Conservation (phyloP, 2,329 filamentous ascomycete species). For the Simplicillium sp. region DNA sequence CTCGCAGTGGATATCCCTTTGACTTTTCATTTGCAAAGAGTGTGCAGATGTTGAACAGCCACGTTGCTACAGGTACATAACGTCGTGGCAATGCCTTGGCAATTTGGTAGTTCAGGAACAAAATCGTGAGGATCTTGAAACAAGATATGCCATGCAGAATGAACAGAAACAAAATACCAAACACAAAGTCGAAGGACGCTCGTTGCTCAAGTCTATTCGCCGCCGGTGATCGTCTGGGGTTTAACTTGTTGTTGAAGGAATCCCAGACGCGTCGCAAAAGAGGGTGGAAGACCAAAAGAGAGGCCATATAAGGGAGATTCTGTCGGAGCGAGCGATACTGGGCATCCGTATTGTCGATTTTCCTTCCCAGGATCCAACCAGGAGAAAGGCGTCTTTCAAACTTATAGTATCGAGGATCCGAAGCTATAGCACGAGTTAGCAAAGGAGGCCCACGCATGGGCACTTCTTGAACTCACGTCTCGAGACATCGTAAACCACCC, state of each 20-base stretch:
- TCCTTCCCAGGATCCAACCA: constrained; percentile 88
- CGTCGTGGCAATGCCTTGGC: constrained; percentile 61
- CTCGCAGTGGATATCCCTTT: constrained; percentile 63
- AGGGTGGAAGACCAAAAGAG: constrained; percentile 71
- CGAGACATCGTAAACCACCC: constrained; percentile 78
- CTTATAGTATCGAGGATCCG: constrained; percentile 70
- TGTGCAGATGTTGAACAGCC: constrained; percentile 79
- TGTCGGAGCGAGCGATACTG: constrained; percentile 81
- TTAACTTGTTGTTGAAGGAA: constrained; percentile 29
- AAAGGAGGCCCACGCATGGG: neutral
- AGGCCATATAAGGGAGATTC: constrained; percentile 73
- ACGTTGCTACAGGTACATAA: constrained; percentile 68
- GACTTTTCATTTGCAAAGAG: constrained; percentile 86
- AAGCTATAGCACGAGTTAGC: constrained; percentile 41
- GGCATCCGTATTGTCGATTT: constrained; percentile 82
- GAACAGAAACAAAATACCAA: constrained; percentile 69
- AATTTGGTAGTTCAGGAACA: constrained; percentile 74
- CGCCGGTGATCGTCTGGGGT: constrained; percentile 27
- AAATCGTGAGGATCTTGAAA: constrained; percentile 70
- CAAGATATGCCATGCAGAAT: constrained; percentile 79
- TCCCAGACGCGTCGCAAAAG: constrained; percentile 67
- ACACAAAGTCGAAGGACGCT: constrained; percentile 71
- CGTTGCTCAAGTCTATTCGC: constrained; percentile 57
- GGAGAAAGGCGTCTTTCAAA: constrained; percentile 62
- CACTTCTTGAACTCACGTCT: constrained; percentile 44